A percentile compares a stretch with the other conserved stretches of the same genome.
Evolutionary conservation across 2,329 filamentous ascomycete genomes (phyloP).

Genomic region (Lachnellula subtilissima): DNA sequence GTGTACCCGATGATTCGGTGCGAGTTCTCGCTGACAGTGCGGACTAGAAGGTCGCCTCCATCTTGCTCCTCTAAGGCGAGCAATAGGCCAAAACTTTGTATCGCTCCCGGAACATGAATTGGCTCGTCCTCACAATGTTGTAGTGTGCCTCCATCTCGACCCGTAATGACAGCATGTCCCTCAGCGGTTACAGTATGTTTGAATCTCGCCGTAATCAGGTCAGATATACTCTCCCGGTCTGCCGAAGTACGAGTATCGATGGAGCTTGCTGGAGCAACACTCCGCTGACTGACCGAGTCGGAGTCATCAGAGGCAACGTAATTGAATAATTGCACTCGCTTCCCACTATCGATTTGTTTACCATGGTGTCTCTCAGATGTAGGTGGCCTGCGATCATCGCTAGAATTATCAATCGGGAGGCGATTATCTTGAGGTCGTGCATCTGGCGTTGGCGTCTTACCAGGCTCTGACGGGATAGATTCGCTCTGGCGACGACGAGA

Average conservation of each 20-base stretch:
- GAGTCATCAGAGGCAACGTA: constrained; percentile 26
- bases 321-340: constrained; percentile 23
- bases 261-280: constrained; percentile 2
- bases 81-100: constrained; percentile 76
- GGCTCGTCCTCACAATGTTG: constrained; percentile 88
- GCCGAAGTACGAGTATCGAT: neutral
- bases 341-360: constrained; percentile 11
- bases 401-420: neutral
- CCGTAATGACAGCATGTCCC: constrained; percentile 79
- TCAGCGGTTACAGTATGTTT: constrained; percentile 71
- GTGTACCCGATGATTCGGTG: constrained; percentile 69
- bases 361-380: constrained; percentile 10
- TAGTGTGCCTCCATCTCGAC: constrained; percentile 63
- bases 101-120: constrained; percentile 78
- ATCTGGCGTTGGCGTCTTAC: neutral
- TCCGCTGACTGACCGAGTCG: constrained; percentile 3
- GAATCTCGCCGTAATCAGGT: constrained; percentile 66
- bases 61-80: constrained; percentile 67
- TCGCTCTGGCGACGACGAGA: neutral
- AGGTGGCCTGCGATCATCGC: constrained; percentile 10
- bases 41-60: constrained; percentile 63
- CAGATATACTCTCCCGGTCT: constrained; percentile 11
- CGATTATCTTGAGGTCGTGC: neutral
- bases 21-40: constrained; percentile 79
- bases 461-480: constrained; percentile 1